Evolutionary conservation across 495 filamentous ascomycete species (phyloP), one percentile per base, ranked within the genome.

Genomic region (Talaromyces proteolyticus): DNA sequence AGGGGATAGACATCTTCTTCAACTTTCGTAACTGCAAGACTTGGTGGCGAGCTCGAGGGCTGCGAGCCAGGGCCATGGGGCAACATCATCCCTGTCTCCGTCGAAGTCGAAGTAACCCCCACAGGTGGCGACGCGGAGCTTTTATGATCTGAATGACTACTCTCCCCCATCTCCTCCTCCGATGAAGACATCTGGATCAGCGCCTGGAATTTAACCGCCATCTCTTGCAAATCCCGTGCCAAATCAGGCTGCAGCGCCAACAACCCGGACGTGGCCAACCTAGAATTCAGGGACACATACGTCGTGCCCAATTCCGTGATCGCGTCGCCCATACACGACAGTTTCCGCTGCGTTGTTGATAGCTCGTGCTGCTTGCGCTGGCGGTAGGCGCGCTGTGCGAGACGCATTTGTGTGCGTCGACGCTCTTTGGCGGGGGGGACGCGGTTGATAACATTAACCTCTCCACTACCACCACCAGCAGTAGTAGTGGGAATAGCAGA

Each of bases 381-480:
- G 10, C 89, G 82, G 57, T 95, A 94, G 2, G 89, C 88, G 34
- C 89, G 76, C 59, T 95, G 89, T 6, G 89, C 89, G 50, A 93
- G 75, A 36, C 89, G 82, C 49, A 92, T 91, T 67, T 95, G 89
- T 17, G 86, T 90, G 43, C 89, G 79, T 21, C 89, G 82, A 43
- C 88, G 82, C 87, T 95, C 44, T 36, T 47, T 47, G 22, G 22
- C 44, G 5, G 44, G 18, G 16, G 25, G 44, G 18, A 47, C 44
- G 16, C 44, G 24, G 23, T 47, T 26, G 11, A 47, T 26, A n/a
- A 20, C 11, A 19, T 34, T 8, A 1, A 14, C 8, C 29, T 34
- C 29, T 8, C 29, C 4, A 34, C 8, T 10, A 2, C 8, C 8
- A 1, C 8, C 8, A 34, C 14, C 4, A 4, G 29, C 14, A 8